These are phyloP conservation scores for Cyclaneusma minus DNA, from an alignment of 2,329 filamentous ascomycete genomes.

Conservation along the genomic window DNA sequence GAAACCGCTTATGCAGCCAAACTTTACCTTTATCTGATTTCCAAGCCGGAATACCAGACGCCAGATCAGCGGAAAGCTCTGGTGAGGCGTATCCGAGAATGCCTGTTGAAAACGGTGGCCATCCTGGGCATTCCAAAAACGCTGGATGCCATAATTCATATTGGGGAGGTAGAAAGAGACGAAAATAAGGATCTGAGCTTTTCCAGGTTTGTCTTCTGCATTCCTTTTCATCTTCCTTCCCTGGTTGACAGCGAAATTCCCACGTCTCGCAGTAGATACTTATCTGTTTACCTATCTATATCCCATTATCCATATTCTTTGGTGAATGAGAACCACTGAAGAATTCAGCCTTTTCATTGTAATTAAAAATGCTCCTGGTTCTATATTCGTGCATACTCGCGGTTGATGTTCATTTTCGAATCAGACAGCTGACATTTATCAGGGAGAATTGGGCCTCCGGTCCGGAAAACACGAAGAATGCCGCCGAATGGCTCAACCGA, in stretches of 20 bases:
- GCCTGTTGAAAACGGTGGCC: slow-evolving; percentile 39
- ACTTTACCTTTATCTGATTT: slow-evolving; percentile 39
- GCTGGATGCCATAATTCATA: slow-evolving; percentile 25
- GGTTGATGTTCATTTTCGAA: not conserved
- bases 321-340: no score
- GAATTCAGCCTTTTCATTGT: no score
- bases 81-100: slow-evolving; percentile 37
- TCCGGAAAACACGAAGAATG: slow-evolving; percentile 34
- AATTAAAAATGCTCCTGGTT: no score
- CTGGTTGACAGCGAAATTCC: no score
- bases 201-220: no score
- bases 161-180: slow-evolving; percentile 10
- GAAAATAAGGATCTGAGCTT: slow-evolving; percentile 38
- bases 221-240: no score
- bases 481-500: slow-evolving; percentile 36
- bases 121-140: slow-evolving; percentile 48
- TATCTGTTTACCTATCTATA: no score
- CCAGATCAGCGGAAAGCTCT: slow-evolving; percentile 28
- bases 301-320: no score
- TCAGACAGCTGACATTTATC: slow-evolving; percentile 9
- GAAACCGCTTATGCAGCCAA: slow-evolving; percentile 33
- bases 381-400: not conserved
- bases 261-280: no score
- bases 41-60: slow-evolving; percentile 27
- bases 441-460: slow-evolving; percentile 44